Conservation (phyloP, 352 stramenopile genomes). For the Blastocystis sp. region DNA sequence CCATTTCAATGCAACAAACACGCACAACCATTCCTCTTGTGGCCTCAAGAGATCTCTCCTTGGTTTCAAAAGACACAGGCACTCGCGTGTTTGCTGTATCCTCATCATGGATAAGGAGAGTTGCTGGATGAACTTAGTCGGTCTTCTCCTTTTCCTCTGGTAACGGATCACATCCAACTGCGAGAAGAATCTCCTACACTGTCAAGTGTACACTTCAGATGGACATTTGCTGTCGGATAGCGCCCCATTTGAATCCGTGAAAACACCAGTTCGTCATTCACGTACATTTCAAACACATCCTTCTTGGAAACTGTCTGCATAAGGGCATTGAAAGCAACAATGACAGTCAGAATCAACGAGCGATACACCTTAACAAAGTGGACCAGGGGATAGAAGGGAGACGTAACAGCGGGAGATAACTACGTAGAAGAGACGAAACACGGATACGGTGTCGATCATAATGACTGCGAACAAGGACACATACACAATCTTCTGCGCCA, state of each 20-base stretch:
- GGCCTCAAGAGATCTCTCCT: neutral
- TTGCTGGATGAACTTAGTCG: neutral
- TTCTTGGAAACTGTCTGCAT: neutral
- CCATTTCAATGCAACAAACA: no score
- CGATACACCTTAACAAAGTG: neutral
- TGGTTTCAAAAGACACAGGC: neutral
- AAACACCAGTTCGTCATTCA: conserved; percentile 20
- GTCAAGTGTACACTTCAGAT: neutral
- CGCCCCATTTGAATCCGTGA: neutral
- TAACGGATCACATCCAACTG: neutral
- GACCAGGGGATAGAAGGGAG: neutral
- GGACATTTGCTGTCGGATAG: conserved; percentile 3
- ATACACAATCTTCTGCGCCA: neutral
- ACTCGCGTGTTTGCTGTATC: neutral
- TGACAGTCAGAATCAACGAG: neutral
- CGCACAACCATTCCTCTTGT: no score
- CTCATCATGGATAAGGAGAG: neutral
- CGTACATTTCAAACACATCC: conserved; percentile 22
- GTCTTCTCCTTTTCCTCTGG: neutral
- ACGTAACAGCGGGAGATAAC: neutral
- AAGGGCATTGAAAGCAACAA: neutral
- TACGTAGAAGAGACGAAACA: neutral
- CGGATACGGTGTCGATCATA: neutral
- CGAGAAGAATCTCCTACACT: neutral
- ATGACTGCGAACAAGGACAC: neutral